Conservation (phyloP, 2,329 filamentous ascomycete genomes). For the Paracamarosporium sp. region DNA sequence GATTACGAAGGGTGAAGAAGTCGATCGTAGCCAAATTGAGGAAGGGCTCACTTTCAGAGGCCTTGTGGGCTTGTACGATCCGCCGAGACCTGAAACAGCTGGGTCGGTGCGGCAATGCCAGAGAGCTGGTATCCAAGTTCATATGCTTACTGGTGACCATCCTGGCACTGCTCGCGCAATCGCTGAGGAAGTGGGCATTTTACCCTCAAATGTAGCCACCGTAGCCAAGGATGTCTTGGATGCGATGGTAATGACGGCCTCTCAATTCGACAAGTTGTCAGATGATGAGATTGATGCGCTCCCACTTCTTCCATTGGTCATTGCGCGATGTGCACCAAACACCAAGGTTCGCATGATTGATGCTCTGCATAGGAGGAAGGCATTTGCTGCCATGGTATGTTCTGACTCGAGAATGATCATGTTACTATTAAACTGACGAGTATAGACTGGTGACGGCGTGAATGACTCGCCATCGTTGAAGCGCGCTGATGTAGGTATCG, state of each 20-base stretch:
- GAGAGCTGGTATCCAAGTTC: constrained; percentile 54
- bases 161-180: constrained; percentile 55
- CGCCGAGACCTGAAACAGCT: constrained; percentile 80
- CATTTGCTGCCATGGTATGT: constrained; percentile 75
- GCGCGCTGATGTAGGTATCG: constrained; percentile 83
- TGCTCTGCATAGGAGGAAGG: constrained; percentile 76
- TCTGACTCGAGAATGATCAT: background rate
- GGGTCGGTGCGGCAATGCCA: constrained; percentile 54
- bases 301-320: constrained; percentile 77
- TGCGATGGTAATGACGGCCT: constrained; percentile 44
- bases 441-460: constrained; percentile 77
- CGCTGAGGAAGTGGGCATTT: constrained; percentile 55
- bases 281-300: constrained; percentile 78
- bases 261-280: constrained; percentile 78
- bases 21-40: constrained; percentile 70
- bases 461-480: constrained; percentile 86
- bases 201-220: constrained; percentile 36
- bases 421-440: constrained; percentile 3
- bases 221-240: constrained; percentile 37
- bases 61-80: constrained; percentile 84
- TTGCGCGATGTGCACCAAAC: constrained; percentile 82
- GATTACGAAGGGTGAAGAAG: constrained; percentile 53
- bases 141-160: constrained; percentile 58
- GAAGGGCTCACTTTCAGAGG: constrained; percentile 75
- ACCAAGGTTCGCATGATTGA: constrained; percentile 94